phyloP scores from a whole-genome alignment of 139 green algal genomes.

The Zygnema circumcarinatum region DNA sequence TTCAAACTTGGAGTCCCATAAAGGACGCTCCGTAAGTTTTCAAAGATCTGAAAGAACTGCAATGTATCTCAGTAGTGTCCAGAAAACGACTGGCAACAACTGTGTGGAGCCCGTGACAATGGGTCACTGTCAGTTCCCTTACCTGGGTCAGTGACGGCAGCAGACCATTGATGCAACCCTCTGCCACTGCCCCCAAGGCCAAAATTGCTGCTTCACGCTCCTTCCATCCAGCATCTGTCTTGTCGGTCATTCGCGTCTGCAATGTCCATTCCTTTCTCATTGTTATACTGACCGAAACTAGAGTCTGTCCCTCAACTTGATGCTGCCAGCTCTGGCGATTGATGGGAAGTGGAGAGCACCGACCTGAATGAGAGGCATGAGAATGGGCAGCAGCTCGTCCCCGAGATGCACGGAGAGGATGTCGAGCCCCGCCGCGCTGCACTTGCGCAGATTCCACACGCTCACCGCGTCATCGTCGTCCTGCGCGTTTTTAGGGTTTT shows the following conservation, averaged over 20 bases:
- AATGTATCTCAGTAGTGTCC: too few relatives aligned
- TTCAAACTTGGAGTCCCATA: slow-evolving; percentile 10
- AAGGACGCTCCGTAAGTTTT: too few relatives aligned
- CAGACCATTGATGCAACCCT: slow-evolving; percentile 80
- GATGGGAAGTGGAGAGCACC: slow-evolving; percentile 47
- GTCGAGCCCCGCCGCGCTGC: slow-evolving; percentile 86
- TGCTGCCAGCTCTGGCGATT: too few relatives aligned
- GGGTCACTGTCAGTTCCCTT: too few relatives aligned
- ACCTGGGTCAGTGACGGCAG: slow-evolving; percentile 47
- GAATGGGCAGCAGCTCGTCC: slow-evolving; percentile 87
- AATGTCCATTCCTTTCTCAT: not conserved
- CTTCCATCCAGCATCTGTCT: slow-evolving; percentile 66
- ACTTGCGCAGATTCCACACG: slow-evolving; percentile 91
- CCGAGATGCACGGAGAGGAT: slow-evolving; percentile 79
- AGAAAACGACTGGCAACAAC: too few relatives aligned
- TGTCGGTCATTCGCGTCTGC: slow-evolving; percentile 30
- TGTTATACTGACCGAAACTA: too few relatives aligned
- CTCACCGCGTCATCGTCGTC: slow-evolving; percentile 66
- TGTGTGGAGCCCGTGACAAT: too few relatives aligned
- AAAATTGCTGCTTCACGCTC: slow-evolving; percentile 86
- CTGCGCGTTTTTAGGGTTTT: too few relatives aligned
- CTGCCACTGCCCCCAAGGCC: slow-evolving; percentile 85
- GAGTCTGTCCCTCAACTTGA: too few relatives aligned
- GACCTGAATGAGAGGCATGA: slow-evolving; percentile 89
- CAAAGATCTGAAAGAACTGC: too few relatives aligned